Percentiles rank a stretch among this genome's conserved stretches.
Conservation (phyloP, 1,139 yeast genomes). For the Tardiomyces depauwii region DNA sequence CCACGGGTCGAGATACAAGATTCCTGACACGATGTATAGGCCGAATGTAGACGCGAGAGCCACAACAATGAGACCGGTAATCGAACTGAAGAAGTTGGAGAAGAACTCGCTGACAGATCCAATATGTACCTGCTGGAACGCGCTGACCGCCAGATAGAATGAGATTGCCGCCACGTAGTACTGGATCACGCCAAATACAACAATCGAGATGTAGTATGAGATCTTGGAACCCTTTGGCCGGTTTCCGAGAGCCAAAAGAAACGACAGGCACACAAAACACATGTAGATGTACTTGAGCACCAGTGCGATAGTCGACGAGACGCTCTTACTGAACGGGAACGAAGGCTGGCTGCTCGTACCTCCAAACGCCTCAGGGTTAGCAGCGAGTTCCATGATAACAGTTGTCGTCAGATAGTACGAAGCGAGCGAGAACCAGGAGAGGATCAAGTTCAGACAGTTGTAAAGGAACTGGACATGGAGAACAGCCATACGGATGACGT, state of each 20-base stretch:
- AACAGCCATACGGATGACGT: constrained; percentile 54
- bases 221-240: constrained; percentile 30
- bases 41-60: constrained; percentile 91
- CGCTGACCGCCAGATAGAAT: constrained; percentile 27
- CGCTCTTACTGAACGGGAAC: constrained; percentile 22
- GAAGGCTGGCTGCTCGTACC: constrained; percentile 15
- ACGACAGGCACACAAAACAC: constrained; percentile 26
- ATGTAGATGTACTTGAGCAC: constrained; percentile 27
- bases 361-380: constrained; percentile 27
- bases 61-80: constrained; percentile 46
- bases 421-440: constrained; percentile 77
- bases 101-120: constrained; percentile 19
- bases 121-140: constrained; percentile 15
- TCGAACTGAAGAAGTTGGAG: constrained; percentile 23
- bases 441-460: constrained; percentile 53
- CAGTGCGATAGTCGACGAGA: constrained; percentile 24
- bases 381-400: constrained; percentile 30
- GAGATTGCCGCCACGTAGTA: constrained; percentile 28
- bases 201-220: constrained; percentile 23
- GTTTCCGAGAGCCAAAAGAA: constrained; percentile 32
- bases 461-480: constrained; percentile 70
- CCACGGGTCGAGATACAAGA: constrained; percentile 88
- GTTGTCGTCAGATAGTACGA: constrained; percentile 70
- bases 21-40: constrained; percentile 55
- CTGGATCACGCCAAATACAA: constrained; percentile 30